Base-by-base conservation (phyloP, 2,329 filamentous ascomycete genomes). In the Talaromyces sp. region DNA sequence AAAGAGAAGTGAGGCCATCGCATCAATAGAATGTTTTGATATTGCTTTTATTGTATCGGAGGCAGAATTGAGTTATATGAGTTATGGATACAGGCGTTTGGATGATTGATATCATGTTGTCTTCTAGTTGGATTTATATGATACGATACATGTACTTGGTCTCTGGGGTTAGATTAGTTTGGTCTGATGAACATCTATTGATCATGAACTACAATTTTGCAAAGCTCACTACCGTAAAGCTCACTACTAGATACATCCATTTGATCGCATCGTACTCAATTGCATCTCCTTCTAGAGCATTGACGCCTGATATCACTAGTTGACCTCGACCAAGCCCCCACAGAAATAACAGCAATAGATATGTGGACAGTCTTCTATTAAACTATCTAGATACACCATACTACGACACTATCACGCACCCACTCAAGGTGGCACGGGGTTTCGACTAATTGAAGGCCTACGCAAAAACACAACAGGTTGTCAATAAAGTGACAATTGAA, bases 1-100 rank as follows among this genome's bases (percentile, higher is more conserved):
- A 69, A 61, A 60, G 54, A 25, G 68, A 70, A 54, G 67, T 70
- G 31, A 66, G 67, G 36, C 66, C 67, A 19, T 64, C 61, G 2
- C 68, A 63, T 47, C 51, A 49, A 36, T 63, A 58, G 34, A 43
- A 7, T 25, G 29, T 54, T 43, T 43, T 31, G 36, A 19, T 31
- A 34, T n/a, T 43, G 10, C 22, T 31, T n/a, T 22, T 17, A 36
- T 27, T 53, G 25, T 34, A 61, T 27, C 11, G 31, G 45, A 53
- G 45, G 45, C 36, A 2, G 11, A 11, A 53, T 40, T 53, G 60
- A 43, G 15, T n/a, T 56, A 13, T 40, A 27, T 10, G 49, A 45
- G 25, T 31, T 56, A 36, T 13, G 29, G 59, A 45, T 34, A 51
- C 29, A 51, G 45, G 59, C 43, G 29, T 49, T 61, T 38, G 45